phyloP scores from a whole-genome alignment of 2,329 filamentous ascomycete genomes.

The Xylaria sp. region DNA sequence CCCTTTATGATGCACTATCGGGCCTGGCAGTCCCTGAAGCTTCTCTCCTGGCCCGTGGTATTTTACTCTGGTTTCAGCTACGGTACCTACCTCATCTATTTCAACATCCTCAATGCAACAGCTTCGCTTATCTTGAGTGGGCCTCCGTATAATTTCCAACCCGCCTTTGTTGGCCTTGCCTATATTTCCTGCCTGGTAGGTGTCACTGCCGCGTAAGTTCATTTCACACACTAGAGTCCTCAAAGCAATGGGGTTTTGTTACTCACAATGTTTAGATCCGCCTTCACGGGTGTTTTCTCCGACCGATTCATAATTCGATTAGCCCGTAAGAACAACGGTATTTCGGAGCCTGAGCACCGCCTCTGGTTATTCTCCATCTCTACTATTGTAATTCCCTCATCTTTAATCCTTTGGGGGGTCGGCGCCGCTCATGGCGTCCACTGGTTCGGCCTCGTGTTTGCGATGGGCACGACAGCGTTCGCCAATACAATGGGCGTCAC shows the following conservation, averaged over 20 bases:
- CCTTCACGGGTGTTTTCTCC: constrained; percentile 44
- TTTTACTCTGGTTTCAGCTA: constrained; percentile 51
- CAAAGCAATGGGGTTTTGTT: constrained; percentile 15
- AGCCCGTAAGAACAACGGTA: constrained; percentile 48
- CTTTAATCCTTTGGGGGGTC: constrained; percentile 41
- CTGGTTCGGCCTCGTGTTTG: constrained; percentile 50
- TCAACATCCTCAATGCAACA: constrained; percentile 52
- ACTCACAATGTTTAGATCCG: constrained; percentile 15
- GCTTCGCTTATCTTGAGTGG: constrained; percentile 48
- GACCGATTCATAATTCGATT: constrained; percentile 47
- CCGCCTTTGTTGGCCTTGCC: constrained; percentile 47
- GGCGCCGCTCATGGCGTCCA: constrained; percentile 46
- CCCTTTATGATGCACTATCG: constrained; percentile 48
- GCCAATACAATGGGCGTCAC: constrained; percentile 45
- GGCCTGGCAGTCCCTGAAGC: constrained; percentile 45
- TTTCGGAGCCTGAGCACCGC: constrained; percentile 50
- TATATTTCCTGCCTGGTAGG: constrained; percentile 48
- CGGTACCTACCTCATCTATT: constrained; percentile 50
- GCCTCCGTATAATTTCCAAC: constrained; percentile 46
- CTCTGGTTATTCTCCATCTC: constrained; percentile 48
- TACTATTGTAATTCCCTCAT: constrained; percentile 35
- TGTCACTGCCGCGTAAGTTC: constrained; percentile 38
- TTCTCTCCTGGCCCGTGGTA: constrained; percentile 49
- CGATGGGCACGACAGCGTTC: constrained; percentile 46
- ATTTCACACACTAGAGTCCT: constrained; percentile 10